Conservation (phyloP, 495 filamentous ascomycete species). For the Elasticomyces elasticus region DNA sequence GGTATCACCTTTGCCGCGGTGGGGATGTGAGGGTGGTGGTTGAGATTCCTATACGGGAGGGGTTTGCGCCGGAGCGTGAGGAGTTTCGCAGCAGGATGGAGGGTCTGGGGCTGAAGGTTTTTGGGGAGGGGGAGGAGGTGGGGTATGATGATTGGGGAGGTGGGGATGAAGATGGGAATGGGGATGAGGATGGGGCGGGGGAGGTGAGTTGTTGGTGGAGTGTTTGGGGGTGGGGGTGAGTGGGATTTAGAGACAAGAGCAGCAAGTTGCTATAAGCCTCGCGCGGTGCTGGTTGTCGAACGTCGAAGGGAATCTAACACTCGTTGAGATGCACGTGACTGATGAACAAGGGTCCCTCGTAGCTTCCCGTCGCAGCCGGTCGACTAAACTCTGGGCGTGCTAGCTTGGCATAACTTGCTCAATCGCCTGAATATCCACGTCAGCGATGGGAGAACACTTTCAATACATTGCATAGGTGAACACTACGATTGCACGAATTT, state of each 20-base stretch:
- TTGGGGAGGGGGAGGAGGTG: constrained; percentile 52
- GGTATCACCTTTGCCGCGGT: constrained; percentile 41
- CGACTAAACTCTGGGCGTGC: too few species aligned
- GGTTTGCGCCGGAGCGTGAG: constrained; percentile 42
- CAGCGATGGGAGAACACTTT: too few species aligned
- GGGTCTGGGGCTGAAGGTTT: constrained; percentile 40
- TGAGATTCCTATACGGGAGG: constrained; percentile 56
- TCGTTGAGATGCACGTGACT: too few species aligned
- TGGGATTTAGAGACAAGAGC: not conserved
- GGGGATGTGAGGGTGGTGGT: constrained; percentile 45
- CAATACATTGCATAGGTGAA: too few species aligned
- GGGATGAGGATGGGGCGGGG: constrained; percentile 31
- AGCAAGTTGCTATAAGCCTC: not conserved
- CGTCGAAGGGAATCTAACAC: too few species aligned
- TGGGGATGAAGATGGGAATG: not conserved
- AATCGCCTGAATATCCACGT: too few species aligned
- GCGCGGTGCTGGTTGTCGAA: too few species aligned
- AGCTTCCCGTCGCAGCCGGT: too few species aligned
- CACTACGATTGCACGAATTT: too few species aligned
- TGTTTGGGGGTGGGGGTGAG: constrained; percentile 37
- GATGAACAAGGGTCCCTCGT: too few species aligned
- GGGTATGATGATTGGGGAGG: constrained; percentile 62
- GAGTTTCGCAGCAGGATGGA: constrained; percentile 49
- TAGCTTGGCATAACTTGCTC: too few species aligned
- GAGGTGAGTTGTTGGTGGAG: constrained; percentile 61